Conservation (phyloP, 192 early-diverging fungal species). For the Backusella tarrabulga region DNA sequence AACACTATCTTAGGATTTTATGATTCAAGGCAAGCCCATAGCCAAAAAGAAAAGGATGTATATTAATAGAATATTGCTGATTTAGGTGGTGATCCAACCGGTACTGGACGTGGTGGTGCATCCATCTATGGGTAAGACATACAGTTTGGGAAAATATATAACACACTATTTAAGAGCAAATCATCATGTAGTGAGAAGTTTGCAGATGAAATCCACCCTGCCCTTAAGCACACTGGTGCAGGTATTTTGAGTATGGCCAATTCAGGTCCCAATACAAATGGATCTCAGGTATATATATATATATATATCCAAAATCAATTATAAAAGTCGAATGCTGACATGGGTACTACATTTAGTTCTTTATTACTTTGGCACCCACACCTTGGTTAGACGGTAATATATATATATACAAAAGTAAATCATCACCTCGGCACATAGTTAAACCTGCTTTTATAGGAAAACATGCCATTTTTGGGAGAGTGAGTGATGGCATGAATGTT, state of each 20-base stretch:
- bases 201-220: conserved; percentile 78
- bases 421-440: too few species aligned
- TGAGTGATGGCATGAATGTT: conserved; percentile 75
- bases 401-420: too few species aligned
- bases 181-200: conserved; percentile 63
- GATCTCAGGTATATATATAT: conserved; percentile 46
- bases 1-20: conserved; percentile 69
- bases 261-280: conserved; percentile 64
- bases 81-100: conserved; percentile 87
- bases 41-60: too few species aligned
- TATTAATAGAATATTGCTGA: neutral
- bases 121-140: conserved; percentile 76
- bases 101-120: conserved; percentile 84
- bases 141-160: neutral
- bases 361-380: conserved; percentile 89
- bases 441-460: conserved; percentile 53
- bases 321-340: too few species aligned
- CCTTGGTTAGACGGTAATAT: conserved; percentile 76
- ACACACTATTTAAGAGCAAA: too few species aligned
- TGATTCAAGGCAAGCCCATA: conserved; percentile 75
- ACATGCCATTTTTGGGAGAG: conserved; percentile 89
- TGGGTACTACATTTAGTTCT: conserved; percentile 48
- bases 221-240: conserved; percentile 81
- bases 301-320: too few species aligned
- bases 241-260: conserved; percentile 93